A percentile compares a stretch with the other conserved stretches of the same genome.
Conservation (phyloP, 2,329 filamentous ascomycete genomes). For the Camptophora hylomeconis region DNA sequence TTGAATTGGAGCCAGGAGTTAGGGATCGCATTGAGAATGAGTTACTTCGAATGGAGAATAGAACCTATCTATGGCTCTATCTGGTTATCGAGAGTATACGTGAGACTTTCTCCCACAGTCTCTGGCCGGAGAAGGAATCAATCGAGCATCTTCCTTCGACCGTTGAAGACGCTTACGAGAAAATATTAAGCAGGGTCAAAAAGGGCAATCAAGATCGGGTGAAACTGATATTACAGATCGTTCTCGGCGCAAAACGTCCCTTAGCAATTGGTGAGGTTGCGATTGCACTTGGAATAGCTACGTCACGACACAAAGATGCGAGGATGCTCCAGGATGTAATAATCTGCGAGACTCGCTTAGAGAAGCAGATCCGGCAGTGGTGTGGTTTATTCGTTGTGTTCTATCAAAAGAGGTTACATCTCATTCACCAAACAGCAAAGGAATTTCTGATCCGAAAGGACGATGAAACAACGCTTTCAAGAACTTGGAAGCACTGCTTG, state of each 20-base stretch:
- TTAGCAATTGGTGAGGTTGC: conserved; percentile 8
- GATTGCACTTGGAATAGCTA: conserved; percentile 4
- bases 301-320: neutral
- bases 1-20: neutral
- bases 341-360: conserved; percentile 9
- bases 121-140: conserved; percentile 7
- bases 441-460: conserved; percentile 15
- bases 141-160: conserved; percentile 4
- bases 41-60: conserved; percentile 11
- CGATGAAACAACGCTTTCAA: no score
- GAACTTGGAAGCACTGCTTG: no score
- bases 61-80: conserved; percentile 21
- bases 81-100: conserved; percentile 10
- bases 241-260: conserved; percentile 8
- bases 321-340: neutral
- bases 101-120: conserved; percentile 5
- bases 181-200: conserved; percentile 6
- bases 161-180: conserved; percentile 6
- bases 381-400: conserved; percentile 19
- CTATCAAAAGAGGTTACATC: conserved; percentile 12
- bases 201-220: neutral
- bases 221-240: conserved; percentile 7
- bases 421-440: conserved; percentile 19
- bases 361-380: conserved; percentile 7
- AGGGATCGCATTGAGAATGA: conserved; percentile 2